Conservation (phyloP, 75 land plant species). For the Sequoiadendron giganteum region DNA sequence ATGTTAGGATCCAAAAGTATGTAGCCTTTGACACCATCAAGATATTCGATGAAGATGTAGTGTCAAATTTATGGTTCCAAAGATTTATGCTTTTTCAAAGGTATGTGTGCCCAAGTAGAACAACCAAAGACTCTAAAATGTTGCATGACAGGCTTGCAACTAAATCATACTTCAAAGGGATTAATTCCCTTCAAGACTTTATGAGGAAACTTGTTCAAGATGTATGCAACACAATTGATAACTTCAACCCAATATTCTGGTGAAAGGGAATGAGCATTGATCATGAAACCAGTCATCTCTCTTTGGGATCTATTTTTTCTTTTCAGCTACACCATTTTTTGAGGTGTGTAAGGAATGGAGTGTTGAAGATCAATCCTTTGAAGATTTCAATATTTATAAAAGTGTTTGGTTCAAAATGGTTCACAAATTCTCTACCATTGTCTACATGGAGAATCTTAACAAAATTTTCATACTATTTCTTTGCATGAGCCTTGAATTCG, state of each 20-base stretch:
- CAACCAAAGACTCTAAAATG: neutral
- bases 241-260: too few species aligned
- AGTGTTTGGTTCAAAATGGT: conserved; percentile 15
- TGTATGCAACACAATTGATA: too few species aligned
- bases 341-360: conserved; percentile 24
- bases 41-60: neutral
- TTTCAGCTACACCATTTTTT: conserved; percentile 9
- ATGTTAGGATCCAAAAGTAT: too few species aligned
- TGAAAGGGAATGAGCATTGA: too few species aligned
- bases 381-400: conserved; percentile 11
- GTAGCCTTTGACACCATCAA: neutral
- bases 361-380: conserved; percentile 18
- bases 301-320: conserved; percentile 22
- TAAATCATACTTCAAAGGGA: neutral
- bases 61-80: neutral
- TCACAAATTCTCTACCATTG: conserved; percentile 39
- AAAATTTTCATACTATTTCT: conserved; percentile 1
- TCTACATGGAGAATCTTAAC: conserved; percentile 16
- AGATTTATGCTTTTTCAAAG: neutral
- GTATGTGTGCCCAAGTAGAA: neutral
- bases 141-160: neutral
- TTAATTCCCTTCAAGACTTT: too few species aligned
- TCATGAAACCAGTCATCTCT: too few species aligned
- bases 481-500: conserved; percentile 10
- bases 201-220: too few species aligned